A percentile compares a stretch with the other conserved stretches of the same genome.
Conservation (phyloP, 1,284 basidiomycete species). For the Agaricales sp. region DNA sequence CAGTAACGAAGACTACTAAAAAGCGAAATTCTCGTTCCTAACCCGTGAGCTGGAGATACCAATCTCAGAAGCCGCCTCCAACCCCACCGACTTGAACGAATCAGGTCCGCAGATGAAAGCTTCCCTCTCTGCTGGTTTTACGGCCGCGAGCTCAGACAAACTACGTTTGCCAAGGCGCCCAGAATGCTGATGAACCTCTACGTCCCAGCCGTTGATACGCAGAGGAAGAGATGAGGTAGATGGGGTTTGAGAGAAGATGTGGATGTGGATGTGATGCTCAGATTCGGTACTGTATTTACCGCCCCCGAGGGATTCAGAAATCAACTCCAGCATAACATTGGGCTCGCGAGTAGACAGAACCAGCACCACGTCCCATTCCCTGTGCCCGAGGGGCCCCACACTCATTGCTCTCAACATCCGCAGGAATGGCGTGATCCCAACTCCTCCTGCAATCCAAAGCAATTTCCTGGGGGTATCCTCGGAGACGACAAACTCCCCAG, state of each 20-base stretch:
- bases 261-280: neutral
- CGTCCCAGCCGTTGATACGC: constrained; percentile 9
- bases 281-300: neutral
- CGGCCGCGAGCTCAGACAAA: constrained; percentile 5
- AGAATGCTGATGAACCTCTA: constrained; percentile 13
- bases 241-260: neutral
- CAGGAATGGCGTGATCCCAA: constrained; percentile 50
- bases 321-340: constrained; percentile 28
- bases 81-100: constrained; percentile 12
- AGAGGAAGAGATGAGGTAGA: neutral
- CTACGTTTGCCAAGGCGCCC: constrained; percentile 2
- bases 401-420: constrained; percentile 30
- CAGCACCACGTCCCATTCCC: constrained; percentile 29
- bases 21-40: constrained; percentile 2
- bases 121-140: constrained; percentile 4
- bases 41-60: neutral
- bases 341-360: constrained; percentile 41
- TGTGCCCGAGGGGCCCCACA: constrained; percentile 9
- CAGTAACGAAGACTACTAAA: neutral
- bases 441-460: constrained; percentile 46
- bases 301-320: constrained; percentile 16
- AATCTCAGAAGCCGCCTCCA: constrained; percentile 6
- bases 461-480: constrained; percentile 15
- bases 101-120: constrained; percentile 14
- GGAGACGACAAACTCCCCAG: constrained; percentile 28